These are phyloP conservation scores for Pythium phragmitis DNA, from an alignment of 352 stramenopile species.

Conservation along the genomic window DNA sequence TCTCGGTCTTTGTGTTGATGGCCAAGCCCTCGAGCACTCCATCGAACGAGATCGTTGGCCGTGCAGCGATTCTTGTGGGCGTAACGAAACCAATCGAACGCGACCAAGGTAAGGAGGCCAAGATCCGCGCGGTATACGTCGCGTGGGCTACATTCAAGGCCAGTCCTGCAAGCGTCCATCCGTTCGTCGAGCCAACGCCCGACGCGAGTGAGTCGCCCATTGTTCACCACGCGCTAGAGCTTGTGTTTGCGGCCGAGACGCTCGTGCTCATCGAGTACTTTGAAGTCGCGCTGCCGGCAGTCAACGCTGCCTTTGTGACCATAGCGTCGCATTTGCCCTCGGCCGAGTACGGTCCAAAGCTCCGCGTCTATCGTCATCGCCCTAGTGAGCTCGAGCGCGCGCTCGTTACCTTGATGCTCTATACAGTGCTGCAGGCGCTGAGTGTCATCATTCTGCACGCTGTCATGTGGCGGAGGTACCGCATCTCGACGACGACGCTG, in stretches of 20 bases:
- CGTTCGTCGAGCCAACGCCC: background rate
- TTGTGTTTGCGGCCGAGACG: slow-evolving; percentile 8
- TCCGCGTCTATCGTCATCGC: slow-evolving; percentile 53
- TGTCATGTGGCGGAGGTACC: slow-evolving; percentile 15
- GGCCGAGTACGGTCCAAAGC: slow-evolving; percentile 46
- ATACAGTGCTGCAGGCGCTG: background rate
- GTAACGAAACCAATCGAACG: background rate
- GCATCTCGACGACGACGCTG: slow-evolving; percentile 5
- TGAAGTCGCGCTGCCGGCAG: slow-evolving; percentile 12
- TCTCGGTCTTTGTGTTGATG: slow-evolving; percentile 7
- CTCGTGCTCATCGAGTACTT: slow-evolving; percentile 25
- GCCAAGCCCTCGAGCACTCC: slow-evolving; percentile 1
- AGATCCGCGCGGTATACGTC: background rate
- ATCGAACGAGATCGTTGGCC: background rate
- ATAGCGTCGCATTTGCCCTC: slow-evolving; percentile 7
- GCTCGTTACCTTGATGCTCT: slow-evolving; percentile 12
- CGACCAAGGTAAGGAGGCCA: background rate
- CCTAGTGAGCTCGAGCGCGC: slow-evolving; percentile 37
- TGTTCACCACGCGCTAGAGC: slow-evolving; percentile 4
- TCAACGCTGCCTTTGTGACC: slow-evolving; percentile 4
- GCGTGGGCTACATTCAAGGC: background rate
- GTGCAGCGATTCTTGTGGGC: background rate
- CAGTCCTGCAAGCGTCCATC: background rate
- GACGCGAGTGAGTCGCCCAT: background rate
- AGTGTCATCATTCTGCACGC: slow-evolving; percentile 1